Percentiles rank a stretch among this genome's conserved stretches.
Conservation (phyloP, 2,329 filamentous ascomycete species). For the Aspergillus fischeri region DNA sequence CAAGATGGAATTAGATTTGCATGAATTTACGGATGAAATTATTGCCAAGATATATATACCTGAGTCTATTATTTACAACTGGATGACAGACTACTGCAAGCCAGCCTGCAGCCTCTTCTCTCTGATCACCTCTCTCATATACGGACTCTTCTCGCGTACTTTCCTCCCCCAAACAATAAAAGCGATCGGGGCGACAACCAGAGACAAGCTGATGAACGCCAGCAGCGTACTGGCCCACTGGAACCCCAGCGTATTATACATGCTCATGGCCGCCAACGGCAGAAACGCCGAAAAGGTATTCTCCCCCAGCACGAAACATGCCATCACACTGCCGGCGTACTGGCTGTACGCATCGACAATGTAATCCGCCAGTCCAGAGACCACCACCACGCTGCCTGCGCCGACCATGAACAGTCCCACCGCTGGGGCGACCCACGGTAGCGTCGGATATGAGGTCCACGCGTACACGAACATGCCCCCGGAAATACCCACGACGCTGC, state of each 20-base stretch:
- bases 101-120: not conserved
- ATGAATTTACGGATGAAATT: too few species aligned
- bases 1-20: too few species aligned
- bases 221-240: conserved; percentile 40
- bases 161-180: conserved; percentile 35
- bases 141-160: conserved; percentile 24
- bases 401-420: conserved; percentile 37
- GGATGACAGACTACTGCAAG: not conserved
- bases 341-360: conserved; percentile 47
- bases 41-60: too few species aligned
- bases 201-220: conserved; percentile 33
- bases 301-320: conserved; percentile 43
- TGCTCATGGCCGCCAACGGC: conserved; percentile 36
- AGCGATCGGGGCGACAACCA: conserved; percentile 33
- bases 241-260: conserved; percentile 35
- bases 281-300: conserved; percentile 43
- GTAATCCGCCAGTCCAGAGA: conserved; percentile 47
- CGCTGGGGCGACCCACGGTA: conserved; percentile 35
- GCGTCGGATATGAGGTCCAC: conserved; percentile 29
- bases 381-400: conserved; percentile 40
- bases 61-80: not conserved
- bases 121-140: conserved; percentile 15
- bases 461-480: conserved; percentile 37
- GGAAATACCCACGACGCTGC: conserved; percentile 30
- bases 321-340: conserved; percentile 45